Conservation (phyloP, 176 grass and related monocot species). For the Bonia amplexicaulis region DNA sequence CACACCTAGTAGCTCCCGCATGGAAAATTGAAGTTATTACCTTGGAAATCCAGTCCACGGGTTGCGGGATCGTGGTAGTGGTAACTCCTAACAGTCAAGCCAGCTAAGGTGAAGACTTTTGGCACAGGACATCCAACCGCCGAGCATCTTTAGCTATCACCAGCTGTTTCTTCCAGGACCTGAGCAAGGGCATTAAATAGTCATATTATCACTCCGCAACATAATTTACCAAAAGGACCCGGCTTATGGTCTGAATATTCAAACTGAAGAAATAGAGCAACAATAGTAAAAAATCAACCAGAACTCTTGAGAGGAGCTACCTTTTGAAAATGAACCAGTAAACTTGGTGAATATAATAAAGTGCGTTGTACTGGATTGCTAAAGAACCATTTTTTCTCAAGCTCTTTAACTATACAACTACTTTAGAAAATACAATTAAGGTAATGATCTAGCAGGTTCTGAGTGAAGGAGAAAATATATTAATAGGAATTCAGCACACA, state of each 20-base stretch:
- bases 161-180: conserved; percentile 95
- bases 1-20: no score
- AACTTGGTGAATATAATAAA: neutral
- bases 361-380: neutral
- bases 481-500: neutral
- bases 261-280: neutral
- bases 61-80: no score
- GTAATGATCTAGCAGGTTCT: neutral
- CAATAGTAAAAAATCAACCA: neutral
- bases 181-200: conserved; percentile 40
- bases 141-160: conserved; percentile 83
- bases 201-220: neutral
- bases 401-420: neutral
- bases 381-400: neutral
- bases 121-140: conserved; percentile 78
- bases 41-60: no score
- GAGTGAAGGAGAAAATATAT: neutral
- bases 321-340: neutral
- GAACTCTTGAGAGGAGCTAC: neutral
- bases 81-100: no score
- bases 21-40: no score
- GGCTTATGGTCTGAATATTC: neutral
- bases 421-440: neutral
- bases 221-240: neutral
- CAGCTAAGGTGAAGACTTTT: no score